Base-by-base conservation (phyloP, 208 protist genomes). In the Balamuthia mandrillaris region DNA sequence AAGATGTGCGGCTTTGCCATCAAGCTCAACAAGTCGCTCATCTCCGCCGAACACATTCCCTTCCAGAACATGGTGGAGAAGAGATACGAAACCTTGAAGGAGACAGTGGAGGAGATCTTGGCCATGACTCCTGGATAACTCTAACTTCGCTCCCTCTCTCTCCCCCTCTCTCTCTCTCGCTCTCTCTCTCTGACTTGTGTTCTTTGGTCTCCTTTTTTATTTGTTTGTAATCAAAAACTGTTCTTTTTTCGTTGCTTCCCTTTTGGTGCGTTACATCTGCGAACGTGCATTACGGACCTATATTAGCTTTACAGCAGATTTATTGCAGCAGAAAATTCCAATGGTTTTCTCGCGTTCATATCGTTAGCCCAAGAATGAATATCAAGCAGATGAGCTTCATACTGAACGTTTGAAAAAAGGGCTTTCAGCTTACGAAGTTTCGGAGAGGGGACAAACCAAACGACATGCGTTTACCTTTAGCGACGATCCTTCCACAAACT, bases 41-140 rank as follows among this genome's bases (percentile, higher is more conserved):
- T 82, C 49, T 82, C 74, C 6, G 58, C 74, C 1, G 74, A 82
- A 2, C 74, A 82, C 74, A 58, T 82, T 27, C 74, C 74, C 74
- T 82, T 82, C 74, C 70, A 78, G 70, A 78, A 78, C 42, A 78
- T 78, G 70, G 70, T 78, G 14, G 70, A 78, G 24, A 51, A 24
- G 31, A 78, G 56, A 45, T 78, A 78, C 70, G n/a, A 44, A 24
- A n/a, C 47, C 45, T 45, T 78, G 44, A 78, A 78, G 45, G 70
- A 78, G 27, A 78, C 70, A 3, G 70, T 78, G 24, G 37, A 24
- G 31, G 56, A 58, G 70, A n/a, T n/a, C n/a, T n/a, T n/a, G n/a
- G n/a, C n/a, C n/a, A n/a, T n/a, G n/a, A n/a, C n/a, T n/a, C n/a
- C n/a, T n/a, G n/a, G n/a, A n/a, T n/a, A n/a, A n/a, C n/a, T n/a